A percentile compares a stretch with the other conserved stretches of the same genome.
Evolutionary conservation across 2,329 filamentous ascomycete genomes (phyloP).

Genomic region (Bertia moriformis): DNA sequence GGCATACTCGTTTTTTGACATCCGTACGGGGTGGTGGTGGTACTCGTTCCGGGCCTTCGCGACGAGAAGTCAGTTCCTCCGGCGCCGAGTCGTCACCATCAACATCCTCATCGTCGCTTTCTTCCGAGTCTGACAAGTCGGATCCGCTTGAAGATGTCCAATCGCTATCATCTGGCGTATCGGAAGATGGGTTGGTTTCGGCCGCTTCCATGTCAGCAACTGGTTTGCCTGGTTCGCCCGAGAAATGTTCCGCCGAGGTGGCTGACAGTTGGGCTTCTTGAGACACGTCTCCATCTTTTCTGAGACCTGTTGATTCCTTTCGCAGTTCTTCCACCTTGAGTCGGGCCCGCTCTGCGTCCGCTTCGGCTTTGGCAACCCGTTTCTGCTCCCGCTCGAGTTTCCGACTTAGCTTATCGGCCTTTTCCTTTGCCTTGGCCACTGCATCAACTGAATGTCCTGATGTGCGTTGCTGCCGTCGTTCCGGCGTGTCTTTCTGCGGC

Average conservation of each 20-base stretch:
- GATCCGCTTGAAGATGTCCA: slow-evolving; percentile 1
- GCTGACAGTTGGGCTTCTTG: neutral
- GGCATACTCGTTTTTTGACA: slow-evolving; percentile 18
- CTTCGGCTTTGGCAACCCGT: slow-evolving; percentile 24
- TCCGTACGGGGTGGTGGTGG: slow-evolving; percentile 18
- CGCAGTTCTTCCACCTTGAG: slow-evolving; percentile 15
- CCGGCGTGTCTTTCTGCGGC: neutral
- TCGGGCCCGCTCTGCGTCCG: slow-evolving; percentile 20
- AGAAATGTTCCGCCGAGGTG: neutral
- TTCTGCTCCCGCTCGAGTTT: neutral
- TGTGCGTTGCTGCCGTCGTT: neutral
- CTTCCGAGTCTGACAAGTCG: neutral
- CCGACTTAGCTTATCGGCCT: slow-evolving; percentile 7
- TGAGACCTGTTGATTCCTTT: slow-evolving; percentile 5
- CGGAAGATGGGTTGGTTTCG: neutral
- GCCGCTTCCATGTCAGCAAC: neutral
- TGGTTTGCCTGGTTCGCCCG: neutral
- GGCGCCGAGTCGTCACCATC: slow-evolving; percentile 18
- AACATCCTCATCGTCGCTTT: slow-evolving; percentile 4
- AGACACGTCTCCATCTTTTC: neutral
- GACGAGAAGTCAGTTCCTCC: slow-evolving; percentile 22
- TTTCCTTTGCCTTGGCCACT: slow-evolving; percentile 13
- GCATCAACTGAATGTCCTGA: slow-evolving; percentile 8
- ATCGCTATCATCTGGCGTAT: neutral
- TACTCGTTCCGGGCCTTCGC: slow-evolving; percentile 20